phyloP scores from a whole-genome alignment of 73 alveolate species.

The Symbiodinium pilosum region DNA sequence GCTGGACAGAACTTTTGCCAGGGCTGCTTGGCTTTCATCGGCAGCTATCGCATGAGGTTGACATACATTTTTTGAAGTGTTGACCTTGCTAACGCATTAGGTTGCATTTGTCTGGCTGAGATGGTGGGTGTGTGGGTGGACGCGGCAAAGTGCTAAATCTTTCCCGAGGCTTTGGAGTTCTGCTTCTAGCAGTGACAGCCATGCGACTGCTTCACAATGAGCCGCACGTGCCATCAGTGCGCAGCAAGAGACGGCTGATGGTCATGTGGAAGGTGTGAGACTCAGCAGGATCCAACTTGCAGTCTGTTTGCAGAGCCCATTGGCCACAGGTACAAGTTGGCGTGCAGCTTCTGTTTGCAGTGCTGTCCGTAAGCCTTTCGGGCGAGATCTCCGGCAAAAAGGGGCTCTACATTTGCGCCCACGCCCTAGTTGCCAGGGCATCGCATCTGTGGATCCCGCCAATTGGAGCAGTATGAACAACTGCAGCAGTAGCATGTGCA shows the following conservation, averaged over 20 bases:
- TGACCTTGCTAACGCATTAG: neutral
- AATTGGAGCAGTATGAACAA: too few species aligned
- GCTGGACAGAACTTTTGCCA: neutral
- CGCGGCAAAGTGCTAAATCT: too few species aligned
- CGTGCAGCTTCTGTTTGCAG: constrained; percentile 49
- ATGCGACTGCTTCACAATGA: constrained; percentile 71
- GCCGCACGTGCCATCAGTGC: constrained; percentile 39
- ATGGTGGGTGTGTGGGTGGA: too few species aligned
- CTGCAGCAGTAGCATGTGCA: too few species aligned
- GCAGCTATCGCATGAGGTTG: neutral
- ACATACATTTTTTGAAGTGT: neutral
- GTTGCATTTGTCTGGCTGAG: too few species aligned
- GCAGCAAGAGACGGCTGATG: constrained; percentile 20
- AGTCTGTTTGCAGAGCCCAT: neutral
- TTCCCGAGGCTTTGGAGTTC: constrained; percentile 26
- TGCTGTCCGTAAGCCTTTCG: constrained; percentile 1
- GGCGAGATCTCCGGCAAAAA: constrained; percentile 20
- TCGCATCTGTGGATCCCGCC: too few species aligned
- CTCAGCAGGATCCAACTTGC: too few species aligned
- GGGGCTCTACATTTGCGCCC: constrained; percentile 60
- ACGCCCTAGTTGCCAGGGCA: neutral
- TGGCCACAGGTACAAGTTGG: constrained; percentile 54
- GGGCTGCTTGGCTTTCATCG: neutral
- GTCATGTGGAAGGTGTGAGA: constrained; percentile 54
- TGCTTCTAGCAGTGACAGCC: constrained; percentile 48